A percentile compares a stretch with the other conserved stretches of the same genome.
These are phyloP conservation scores for Exophiala bonariae DNA, from an alignment of 2,329 filamentous ascomycete species.

Conservation along the genomic window DNA sequence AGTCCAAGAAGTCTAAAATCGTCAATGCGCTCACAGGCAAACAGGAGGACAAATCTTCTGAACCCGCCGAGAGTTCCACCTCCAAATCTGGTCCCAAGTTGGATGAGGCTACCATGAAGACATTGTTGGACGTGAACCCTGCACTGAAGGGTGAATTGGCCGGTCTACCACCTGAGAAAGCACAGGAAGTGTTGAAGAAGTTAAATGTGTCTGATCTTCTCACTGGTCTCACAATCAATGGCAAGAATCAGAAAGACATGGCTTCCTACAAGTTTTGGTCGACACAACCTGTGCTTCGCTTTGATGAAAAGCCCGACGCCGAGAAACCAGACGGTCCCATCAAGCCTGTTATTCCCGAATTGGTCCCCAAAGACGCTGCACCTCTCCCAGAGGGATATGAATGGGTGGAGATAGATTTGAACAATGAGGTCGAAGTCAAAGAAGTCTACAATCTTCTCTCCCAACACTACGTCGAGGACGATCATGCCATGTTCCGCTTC, in stretches of 20 bases:
- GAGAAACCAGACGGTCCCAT: conserved; percentile 77
- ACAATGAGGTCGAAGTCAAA: conserved; percentile 72
- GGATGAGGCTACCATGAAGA: conserved; percentile 22
- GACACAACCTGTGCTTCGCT: conserved; percentile 90
- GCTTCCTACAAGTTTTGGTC: conserved; percentile 98
- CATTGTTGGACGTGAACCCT: conserved; percentile 51
- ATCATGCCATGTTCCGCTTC: conserved; percentile 96
- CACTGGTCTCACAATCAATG: conserved; percentile 64
- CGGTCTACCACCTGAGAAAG: conserved; percentile 64
- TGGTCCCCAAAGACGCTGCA: conserved; percentile 75
- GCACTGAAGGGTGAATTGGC: conserved; percentile 73
- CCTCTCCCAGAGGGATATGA: conserved; percentile 81
- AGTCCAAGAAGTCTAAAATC: conserved; percentile 27
- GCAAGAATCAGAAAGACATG: conserved; percentile 95
- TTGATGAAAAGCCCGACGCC: conserved; percentile 59
- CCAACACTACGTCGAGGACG: conserved; percentile 95
- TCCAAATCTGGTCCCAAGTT: conserved; percentile 21
- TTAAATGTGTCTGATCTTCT: conserved; percentile 50
- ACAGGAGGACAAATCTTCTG: conserved; percentile 9
- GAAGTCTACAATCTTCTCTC: conserved; percentile 91
- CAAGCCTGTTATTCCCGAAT: conserved; percentile 72
- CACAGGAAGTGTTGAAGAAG: conserved; percentile 51
- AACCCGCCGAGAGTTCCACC: conserved; percentile 16
- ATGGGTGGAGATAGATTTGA: conserved; percentile 89
- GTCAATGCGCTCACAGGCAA: conserved; percentile 22